Evolutionary conservation across 2,329 filamentous ascomycete genomes (phyloP).

Genomic region (Scedosporium aurantiacum): DNA sequence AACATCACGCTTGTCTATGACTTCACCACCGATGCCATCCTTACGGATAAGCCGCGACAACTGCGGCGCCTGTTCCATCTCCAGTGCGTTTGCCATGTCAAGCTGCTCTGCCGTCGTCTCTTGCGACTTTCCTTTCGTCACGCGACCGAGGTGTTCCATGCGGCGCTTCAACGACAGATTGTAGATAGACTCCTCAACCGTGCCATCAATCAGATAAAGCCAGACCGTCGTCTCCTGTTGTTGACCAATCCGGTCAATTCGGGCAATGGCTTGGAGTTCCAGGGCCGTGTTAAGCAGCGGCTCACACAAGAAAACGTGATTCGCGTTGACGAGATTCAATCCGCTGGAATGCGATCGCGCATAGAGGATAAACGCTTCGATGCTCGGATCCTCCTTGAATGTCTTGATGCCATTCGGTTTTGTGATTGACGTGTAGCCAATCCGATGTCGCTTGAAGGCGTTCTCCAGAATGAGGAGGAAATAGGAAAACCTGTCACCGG

Average conservation of each 20-base stretch:
- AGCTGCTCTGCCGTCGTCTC: constrained; percentile 40
- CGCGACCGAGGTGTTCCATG: constrained; percentile 56
- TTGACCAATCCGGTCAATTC: constrained; percentile 91
- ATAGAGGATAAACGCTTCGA: constrained; percentile 81
- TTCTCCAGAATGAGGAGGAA: constrained; percentile 64
- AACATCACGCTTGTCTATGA: constrained; percentile 66
- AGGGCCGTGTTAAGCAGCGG: constrained; percentile 87
- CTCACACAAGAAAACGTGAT: constrained; percentile 88
- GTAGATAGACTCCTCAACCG: constrained; percentile 87
- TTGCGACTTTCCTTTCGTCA: constrained; percentile 25
- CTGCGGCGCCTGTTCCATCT: constrained; percentile 59
- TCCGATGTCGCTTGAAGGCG: constrained; percentile 61
- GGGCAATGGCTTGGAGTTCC: constrained; percentile 87
- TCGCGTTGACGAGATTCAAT: constrained; percentile 84
- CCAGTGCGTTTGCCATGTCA: constrained; percentile 74
- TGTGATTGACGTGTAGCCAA: constrained; percentile 63
- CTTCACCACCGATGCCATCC: constrained; percentile 62
- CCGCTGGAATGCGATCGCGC: constrained; percentile 82
- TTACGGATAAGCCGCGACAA: constrained; percentile 61
- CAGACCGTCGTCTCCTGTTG: constrained; percentile 80
- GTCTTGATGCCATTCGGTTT: constrained; percentile 55
- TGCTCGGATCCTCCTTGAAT: constrained; percentile 63
- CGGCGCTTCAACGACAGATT: constrained; percentile 71
- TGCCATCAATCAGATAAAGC: constrained; percentile 86
- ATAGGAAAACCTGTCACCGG: constrained; percentile 45